A percentile compares a stretch with the other conserved stretches of the same genome.
These are phyloP conservation scores for Comarum palustre DNA, from an alignment of 306 rosid species.

Conservation along the genomic window DNA sequence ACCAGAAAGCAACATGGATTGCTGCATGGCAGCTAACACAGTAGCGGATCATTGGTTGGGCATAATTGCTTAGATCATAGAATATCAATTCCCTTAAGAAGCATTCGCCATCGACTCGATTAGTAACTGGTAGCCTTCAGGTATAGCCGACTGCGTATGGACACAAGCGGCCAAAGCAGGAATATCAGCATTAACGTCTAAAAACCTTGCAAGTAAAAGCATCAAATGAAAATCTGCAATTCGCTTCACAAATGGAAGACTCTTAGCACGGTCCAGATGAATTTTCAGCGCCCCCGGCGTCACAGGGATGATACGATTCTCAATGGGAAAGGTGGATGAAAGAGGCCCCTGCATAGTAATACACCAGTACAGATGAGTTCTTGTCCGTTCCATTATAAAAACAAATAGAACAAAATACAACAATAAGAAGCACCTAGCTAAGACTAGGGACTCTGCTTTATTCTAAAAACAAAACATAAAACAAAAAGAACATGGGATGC, in stretches of 20 bases:
- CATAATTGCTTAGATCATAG: constrained; percentile 17
- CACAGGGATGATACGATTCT: constrained; percentile 60
- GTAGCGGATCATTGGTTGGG: constrained; percentile 25
- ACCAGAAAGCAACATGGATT: constrained; percentile 21
- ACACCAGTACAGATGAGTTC: neutral
- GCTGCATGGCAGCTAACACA: constrained; percentile 26
- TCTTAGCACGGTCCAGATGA: constrained; percentile 75
- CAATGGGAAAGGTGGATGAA: constrained; percentile 65
- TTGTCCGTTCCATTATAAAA: neutral
- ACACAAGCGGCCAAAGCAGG: constrained; percentile 84
- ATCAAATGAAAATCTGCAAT: constrained; percentile 90
- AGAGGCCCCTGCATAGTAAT: constrained; percentile 75
- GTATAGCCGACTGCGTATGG: constrained; percentile 60
- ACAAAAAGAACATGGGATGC: neutral
- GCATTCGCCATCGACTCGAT: constrained; percentile 87
- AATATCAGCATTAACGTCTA: constrained; percentile 70
- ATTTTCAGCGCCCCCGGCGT: constrained; percentile 62
- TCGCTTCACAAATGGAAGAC: constrained; percentile 71
- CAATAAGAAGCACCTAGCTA: no score
- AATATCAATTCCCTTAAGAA: constrained; percentile 21
- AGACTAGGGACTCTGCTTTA: no score
- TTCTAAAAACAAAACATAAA: no score
- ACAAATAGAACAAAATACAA: neutral
- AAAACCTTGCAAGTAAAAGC: constrained; percentile 57
- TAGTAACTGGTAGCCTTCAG: constrained; percentile 89